A percentile compares a stretch with the other conserved stretches of the same genome.
phyloP scores from a whole-genome alignment of 2,329 filamentous ascomycete species.

The Septoria linicola region DNA sequence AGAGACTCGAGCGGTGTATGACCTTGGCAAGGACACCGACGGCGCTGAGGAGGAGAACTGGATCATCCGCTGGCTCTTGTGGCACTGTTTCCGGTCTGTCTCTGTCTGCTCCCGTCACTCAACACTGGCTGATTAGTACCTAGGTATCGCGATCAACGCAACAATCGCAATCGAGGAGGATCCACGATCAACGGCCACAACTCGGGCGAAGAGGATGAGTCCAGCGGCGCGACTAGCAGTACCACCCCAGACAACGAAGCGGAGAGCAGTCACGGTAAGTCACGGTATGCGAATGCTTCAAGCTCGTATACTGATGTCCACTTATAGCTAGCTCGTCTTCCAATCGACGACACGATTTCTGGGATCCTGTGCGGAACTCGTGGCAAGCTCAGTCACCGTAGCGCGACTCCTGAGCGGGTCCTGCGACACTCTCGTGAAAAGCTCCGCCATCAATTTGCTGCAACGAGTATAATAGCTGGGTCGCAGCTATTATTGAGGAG shows the following conservation, averaged over 20 bases:
- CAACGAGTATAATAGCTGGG: no score
- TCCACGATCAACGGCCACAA: not conserved
- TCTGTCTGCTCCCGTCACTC: not conserved
- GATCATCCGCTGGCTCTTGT: slow-evolving; percentile 52
- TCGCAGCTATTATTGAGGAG: no score
- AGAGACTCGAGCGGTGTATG: slow-evolving; percentile 43
- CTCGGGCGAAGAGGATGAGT: slow-evolving; percentile 15
- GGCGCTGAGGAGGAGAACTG: slow-evolving; percentile 48
- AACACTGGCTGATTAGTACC: not conserved
- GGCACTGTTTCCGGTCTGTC: slow-evolving; percentile 47
- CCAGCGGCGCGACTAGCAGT: slow-evolving; percentile 8
- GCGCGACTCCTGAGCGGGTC: not conserved
- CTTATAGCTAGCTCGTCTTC: not conserved
- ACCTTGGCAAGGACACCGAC: slow-evolving; percentile 43
- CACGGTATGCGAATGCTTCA: not conserved
- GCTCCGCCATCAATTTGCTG: no score
- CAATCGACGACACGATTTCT: slow-evolving; percentile 1
- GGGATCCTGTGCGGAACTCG: slow-evolving; percentile 16
- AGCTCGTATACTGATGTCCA: slow-evolving; percentile 3
- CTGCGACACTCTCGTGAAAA: not conserved
- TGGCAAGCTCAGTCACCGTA: slow-evolving; percentile 7
- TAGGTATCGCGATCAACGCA: slow-evolving; percentile 34
- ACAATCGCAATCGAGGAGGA: slow-evolving; percentile 17
- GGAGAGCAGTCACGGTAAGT: slow-evolving; percentile 8
- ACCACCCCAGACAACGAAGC: slow-evolving; percentile 2